These are phyloP conservation scores for Annulohypoxylon moriforme DNA, from an alignment of 495 filamentous ascomycete genomes.

Conservation along the genomic window DNA sequence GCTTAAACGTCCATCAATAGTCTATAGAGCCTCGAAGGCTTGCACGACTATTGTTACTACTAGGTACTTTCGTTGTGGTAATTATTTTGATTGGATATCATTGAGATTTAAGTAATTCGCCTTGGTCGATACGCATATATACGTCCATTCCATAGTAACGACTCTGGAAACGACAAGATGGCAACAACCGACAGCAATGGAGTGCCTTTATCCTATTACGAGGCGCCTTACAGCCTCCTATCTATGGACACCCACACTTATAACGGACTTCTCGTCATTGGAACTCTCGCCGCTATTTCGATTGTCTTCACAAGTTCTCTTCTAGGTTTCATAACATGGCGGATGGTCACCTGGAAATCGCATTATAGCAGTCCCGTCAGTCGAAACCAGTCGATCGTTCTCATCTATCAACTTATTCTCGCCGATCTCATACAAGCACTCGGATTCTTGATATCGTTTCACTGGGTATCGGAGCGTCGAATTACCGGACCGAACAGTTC, in stretches of 20 bases:
- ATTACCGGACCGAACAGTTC: conserved; percentile 62
- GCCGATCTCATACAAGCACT: conserved; percentile 72
- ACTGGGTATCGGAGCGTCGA: conserved; percentile 64
- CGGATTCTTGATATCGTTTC: conserved; percentile 67
- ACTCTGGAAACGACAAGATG: conserved; percentile 15
- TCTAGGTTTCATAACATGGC: conserved; percentile 63
- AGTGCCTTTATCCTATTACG: conserved; percentile 25
- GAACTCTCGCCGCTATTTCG: conserved; percentile 60
- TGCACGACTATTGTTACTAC: neutral
- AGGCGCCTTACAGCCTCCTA: conserved; percentile 30
- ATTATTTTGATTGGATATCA: neutral
- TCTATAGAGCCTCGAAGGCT: neutral
- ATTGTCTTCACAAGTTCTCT: conserved; percentile 57
- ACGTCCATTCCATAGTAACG: neutral
- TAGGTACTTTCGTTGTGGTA: neutral
- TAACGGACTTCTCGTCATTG: conserved; percentile 56
- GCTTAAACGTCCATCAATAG: neutral
- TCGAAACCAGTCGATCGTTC: conserved; percentile 72
- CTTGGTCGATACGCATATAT: neutral
- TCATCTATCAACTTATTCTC: conserved; percentile 73
- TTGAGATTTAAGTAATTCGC: neutral
- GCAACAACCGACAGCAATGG: conserved; percentile 17
- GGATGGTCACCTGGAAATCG: conserved; percentile 63
- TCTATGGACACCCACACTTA: conserved; percentile 17
- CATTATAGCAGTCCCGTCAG: conserved; percentile 56